phyloP scores from a whole-genome alignment of 2,329 filamentous ascomycete genomes.

The Exophiala lecanii-corni region DNA sequence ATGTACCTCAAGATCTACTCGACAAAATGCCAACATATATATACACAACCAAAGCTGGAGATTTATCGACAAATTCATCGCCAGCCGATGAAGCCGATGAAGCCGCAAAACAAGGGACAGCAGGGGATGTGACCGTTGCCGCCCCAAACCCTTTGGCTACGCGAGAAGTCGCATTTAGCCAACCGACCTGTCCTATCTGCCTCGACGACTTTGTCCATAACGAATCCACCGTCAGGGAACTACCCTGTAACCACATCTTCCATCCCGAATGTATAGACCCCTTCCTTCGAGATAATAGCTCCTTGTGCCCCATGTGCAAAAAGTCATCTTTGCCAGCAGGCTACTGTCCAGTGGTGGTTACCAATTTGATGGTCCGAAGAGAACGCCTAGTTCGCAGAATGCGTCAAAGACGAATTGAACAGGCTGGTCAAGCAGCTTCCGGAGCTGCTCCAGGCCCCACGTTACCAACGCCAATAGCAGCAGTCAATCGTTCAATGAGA shows the following conservation, averaged over 20 bases:
- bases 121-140: slow-evolving; percentile 6
- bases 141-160: slow-evolving; percentile 1
- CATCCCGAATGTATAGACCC: slow-evolving; percentile 88
- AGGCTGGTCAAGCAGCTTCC: neutral
- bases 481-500: slow-evolving; percentile 9
- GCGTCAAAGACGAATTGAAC: slow-evolving; percentile 12
- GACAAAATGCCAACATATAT: slow-evolving; percentile 72
- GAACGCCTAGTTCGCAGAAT: slow-evolving; percentile 61
- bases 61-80: neutral
- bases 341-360: slow-evolving; percentile 62
- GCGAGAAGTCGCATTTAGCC: slow-evolving; percentile 50
- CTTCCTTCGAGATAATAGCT: slow-evolving; percentile 73
- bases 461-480: slow-evolving; percentile 7
- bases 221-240: slow-evolving; percentile 70
- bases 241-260: slow-evolving; percentile 89
- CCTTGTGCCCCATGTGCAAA: slow-evolving; percentile 88
- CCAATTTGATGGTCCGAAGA: slow-evolving; percentile 79
- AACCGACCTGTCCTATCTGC: slow-evolving; percentile 86
- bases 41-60: slow-evolving; percentile 47
- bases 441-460: neutral
- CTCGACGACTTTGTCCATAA: slow-evolving; percentile 71
- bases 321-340: slow-evolving; percentile 69
- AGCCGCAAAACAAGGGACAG: neutral
- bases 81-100: neutral
- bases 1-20: slow-evolving; percentile 67